Evolutionary conservation across 2,329 filamentous ascomycete genomes (phyloP).

Genomic region (Aspergillus niger): DNA sequence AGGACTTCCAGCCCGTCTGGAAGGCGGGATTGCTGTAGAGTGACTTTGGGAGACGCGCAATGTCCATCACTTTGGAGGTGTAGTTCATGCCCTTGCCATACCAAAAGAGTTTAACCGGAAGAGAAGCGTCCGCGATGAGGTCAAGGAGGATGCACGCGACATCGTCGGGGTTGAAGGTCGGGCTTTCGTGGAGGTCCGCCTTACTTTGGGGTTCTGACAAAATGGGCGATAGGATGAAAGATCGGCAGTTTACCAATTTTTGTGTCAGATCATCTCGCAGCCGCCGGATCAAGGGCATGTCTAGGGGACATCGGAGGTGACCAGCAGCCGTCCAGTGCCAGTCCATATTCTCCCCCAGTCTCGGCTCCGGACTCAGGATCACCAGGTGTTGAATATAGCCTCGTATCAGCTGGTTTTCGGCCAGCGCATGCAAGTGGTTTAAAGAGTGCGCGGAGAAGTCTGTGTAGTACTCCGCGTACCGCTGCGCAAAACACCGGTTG

Average conservation of each 20-base stretch:
- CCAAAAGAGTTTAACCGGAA: constrained; percentile 16
- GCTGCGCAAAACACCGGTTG: constrained; percentile 13
- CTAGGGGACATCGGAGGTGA: constrained; percentile 7
- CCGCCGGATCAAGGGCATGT: constrained; percentile 8
- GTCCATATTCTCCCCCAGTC: constrained; percentile 8
- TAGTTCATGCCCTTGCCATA: constrained; percentile 17
- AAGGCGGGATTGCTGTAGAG: constrained; percentile 12
- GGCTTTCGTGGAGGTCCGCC: not conserved
- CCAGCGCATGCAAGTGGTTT: constrained; percentile 16
- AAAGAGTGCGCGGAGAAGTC: constrained; percentile 15
- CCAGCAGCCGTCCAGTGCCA: constrained; percentile 15
- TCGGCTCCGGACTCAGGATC: constrained; percentile 15
- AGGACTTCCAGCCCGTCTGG: constrained; percentile 1
- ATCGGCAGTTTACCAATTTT: constrained; percentile 11
- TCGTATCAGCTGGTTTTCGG: constrained; percentile 12
- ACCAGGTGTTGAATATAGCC: constrained; percentile 14
- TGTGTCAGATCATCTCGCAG: constrained; percentile 11
- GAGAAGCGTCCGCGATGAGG: constrained; percentile 11
- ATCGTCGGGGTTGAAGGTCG: constrained; percentile 13
- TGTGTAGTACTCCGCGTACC: constrained; percentile 13
- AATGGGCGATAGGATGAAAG: constrained; percentile 15
- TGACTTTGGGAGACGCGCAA: constrained; percentile 11
- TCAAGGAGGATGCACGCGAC: constrained; percentile 11
- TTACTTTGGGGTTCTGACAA: not conserved
- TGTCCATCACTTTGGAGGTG: constrained; percentile 11